phyloP scores from a whole-genome alignment of 768 basidiomycete species.

The Amanita phalloides region DNA sequence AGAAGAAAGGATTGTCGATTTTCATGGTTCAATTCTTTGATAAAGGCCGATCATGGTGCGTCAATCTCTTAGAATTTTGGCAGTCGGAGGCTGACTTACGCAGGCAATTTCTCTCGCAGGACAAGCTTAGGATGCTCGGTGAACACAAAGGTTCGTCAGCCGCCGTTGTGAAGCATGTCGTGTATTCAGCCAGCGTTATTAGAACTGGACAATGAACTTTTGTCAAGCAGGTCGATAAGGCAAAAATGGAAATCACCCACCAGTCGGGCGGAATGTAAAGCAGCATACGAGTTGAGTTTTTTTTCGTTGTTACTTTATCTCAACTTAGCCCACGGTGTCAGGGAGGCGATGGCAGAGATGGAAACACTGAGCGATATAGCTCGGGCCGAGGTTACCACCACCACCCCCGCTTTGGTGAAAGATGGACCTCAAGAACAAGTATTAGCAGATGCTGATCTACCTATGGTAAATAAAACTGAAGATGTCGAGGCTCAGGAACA shows the following conservation, averaged over 20 bases:
- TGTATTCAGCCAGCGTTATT: neutral
- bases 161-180: neutral
- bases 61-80: neutral
- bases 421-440: neutral
- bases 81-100: neutral
- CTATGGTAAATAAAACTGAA: neutral
- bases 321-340: constrained; percentile 8
- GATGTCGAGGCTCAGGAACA: neutral
- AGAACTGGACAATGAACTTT: constrained; percentile 60
- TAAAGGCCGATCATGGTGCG: constrained; percentile 50
- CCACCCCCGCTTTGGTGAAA: neutral
- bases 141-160: constrained; percentile 51
- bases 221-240: constrained; percentile 35
- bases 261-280: constrained; percentile 43
- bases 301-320: neutral
- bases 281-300: constrained; percentile 42
- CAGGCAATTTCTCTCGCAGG: constrained; percentile 55
- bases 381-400: neutral
- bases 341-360: constrained; percentile 37
- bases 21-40: constrained; percentile 81
- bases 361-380: constrained; percentile 15
- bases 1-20: constrained; percentile 27
- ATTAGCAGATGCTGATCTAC: neutral
- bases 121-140: constrained; percentile 53
- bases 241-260: constrained; percentile 51